These are phyloP conservation scores for Hyaloscypha hepaticicola DNA, from an alignment of 495 filamentous ascomycete species.

Conservation along the genomic window DNA sequence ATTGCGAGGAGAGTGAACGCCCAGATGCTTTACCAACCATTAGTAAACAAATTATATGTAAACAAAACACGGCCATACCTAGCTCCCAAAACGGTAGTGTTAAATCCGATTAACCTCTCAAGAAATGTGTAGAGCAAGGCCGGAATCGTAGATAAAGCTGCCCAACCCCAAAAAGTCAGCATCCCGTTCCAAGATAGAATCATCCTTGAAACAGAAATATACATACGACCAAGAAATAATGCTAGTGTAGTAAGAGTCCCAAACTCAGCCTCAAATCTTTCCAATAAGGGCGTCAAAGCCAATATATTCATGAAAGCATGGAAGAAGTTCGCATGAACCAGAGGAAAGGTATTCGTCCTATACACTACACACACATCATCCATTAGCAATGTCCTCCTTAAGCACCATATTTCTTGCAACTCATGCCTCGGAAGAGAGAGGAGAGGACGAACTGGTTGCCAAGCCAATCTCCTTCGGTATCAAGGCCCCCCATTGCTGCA, in stretches of 20 bases:
- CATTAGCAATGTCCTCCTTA: constrained; percentile 4
- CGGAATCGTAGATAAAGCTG: constrained; percentile 79
- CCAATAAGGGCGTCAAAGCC: constrained; percentile 78
- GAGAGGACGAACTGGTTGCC: constrained; percentile 64
- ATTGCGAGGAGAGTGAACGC: constrained; percentile 82
- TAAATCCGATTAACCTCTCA: constrained; percentile 66
- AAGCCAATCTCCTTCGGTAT: constrained; percentile 73
- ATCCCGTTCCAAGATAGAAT: not conserved
- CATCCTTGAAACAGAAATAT: constrained; percentile 2
- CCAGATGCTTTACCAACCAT: constrained; percentile 63
- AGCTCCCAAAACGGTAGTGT: constrained; percentile 73
- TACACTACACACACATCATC: constrained; percentile 61
- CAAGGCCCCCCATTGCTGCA: constrained; percentile 73
- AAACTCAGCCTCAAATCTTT: constrained; percentile 91
- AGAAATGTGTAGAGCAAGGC: constrained; percentile 68
- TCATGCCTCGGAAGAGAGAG: not conserved
- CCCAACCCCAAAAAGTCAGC: constrained; percentile 26
- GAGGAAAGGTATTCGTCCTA: constrained; percentile 86
- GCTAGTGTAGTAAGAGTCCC: constrained; percentile 83
- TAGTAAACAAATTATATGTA: constrained; percentile 6
- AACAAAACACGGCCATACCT: constrained; percentile 55
- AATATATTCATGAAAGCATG: constrained; percentile 78
- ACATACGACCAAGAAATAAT: constrained; percentile 87
- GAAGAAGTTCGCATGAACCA: constrained; percentile 79
- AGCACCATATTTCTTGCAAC: not conserved